Conservation (phyloP, 176 grass and related monocot species). For the Carex kokanica region DNA sequence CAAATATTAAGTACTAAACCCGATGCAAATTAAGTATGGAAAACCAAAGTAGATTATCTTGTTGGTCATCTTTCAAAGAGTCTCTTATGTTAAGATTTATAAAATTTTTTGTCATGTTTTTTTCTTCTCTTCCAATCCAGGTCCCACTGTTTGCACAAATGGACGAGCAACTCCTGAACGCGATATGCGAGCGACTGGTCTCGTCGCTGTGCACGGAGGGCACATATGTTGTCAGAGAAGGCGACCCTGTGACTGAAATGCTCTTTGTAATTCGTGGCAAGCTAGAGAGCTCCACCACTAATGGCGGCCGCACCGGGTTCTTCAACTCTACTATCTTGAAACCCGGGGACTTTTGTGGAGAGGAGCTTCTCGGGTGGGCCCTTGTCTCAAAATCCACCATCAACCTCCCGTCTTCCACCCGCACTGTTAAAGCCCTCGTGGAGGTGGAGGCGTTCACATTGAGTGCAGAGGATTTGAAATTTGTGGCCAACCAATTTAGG, state of each 20-base stretch:
- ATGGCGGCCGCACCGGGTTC: constrained; percentile 82
- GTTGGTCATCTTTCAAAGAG: background rate
- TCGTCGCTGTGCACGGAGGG: constrained; percentile 80
- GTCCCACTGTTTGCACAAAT: constrained; percentile 96
- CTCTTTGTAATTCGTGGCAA: constrained; percentile 97
- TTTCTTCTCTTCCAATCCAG: constrained; percentile 31
- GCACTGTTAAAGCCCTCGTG: constrained; percentile 58
- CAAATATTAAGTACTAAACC: background rate
- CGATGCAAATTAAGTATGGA: background rate
- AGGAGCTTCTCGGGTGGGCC: constrained; percentile 93
- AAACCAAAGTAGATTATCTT: background rate
- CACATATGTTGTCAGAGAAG: constrained; percentile 88
- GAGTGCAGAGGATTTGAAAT: constrained; percentile 84
- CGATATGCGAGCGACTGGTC: constrained; percentile 90
- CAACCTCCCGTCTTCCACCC: constrained; percentile 82
- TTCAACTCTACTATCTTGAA: constrained; percentile 77
- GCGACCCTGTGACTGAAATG: constrained; percentile 94
- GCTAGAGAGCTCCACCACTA: constrained; percentile 88
- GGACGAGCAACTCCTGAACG: constrained; percentile 84
- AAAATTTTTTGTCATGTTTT: background rate
- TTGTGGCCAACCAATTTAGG: constrained; percentile 93
- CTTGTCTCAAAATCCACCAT: constrained; percentile 66
- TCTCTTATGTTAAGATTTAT: background rate
- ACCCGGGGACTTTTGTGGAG: constrained; percentile 78
- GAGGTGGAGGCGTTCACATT: constrained; percentile 91